Evolutionary conservation across 164 flowering plant species (phyloP).

Genomic region (Sedum album): DNA sequence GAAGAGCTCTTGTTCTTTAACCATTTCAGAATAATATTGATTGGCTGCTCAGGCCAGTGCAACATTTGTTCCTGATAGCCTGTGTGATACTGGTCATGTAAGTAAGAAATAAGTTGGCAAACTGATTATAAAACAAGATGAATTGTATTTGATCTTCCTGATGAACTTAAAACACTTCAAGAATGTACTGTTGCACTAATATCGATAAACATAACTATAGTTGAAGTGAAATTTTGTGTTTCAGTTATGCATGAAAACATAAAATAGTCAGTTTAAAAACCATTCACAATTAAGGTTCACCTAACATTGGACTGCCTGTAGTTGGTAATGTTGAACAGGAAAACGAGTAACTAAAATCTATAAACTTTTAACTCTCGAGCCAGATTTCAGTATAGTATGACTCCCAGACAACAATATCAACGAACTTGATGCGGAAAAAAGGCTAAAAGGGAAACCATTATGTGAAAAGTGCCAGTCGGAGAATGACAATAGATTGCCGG

Average conservation of each 20-base stretch:
- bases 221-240: not conserved
- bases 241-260: not conserved
- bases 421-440: no score
- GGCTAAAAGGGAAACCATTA: no score
- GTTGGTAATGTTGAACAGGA: no score
- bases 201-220: not conserved
- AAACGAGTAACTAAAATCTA: no score
- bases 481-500: no score
- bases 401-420: no score
- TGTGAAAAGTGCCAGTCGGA: no score
- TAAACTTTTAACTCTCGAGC: no score
- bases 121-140: not conserved
- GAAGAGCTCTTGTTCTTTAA: slow-evolving; percentile 53
- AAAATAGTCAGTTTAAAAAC: no score
- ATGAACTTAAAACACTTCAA: not conserved
- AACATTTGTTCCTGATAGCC: slow-evolving; percentile 98
- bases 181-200: not conserved
- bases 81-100: slow-evolving; percentile 66
- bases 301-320: no score
- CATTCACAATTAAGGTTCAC: no score
- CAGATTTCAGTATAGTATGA: no score
- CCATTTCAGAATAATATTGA: slow-evolving; percentile 74
- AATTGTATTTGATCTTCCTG: not conserved
- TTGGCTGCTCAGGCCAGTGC: slow-evolving; percentile 90
- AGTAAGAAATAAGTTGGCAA: slow-evolving; percentile 12